Evolutionary conservation across 2,329 filamentous ascomycete species (phyloP).

Genomic region (Talaromyces sp.): DNA sequence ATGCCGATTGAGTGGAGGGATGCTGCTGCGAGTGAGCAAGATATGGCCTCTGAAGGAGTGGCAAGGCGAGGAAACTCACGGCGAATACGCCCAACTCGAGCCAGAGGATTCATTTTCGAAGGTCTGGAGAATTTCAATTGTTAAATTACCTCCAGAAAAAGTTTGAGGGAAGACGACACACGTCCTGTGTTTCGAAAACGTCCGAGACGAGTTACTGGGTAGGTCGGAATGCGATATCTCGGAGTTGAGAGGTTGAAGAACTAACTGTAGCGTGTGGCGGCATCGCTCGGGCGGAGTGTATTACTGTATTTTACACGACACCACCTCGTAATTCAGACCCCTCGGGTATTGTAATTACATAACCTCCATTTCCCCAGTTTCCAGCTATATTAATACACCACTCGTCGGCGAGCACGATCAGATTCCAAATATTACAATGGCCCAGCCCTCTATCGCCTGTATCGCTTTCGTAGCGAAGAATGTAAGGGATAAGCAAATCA

Average conservation of each 20-base stretch:
- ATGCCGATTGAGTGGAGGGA: slow-evolving; percentile 29
- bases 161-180: neutral
- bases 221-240: slow-evolving; percentile 5
- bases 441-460: slow-evolving; percentile 76
- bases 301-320: neutral
- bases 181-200: slow-evolving; percentile 1
- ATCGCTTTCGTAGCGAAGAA: slow-evolving; percentile 92
- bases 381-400: neutral
- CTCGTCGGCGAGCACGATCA: neutral
- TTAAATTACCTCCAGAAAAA: neutral
- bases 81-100: slow-evolving; percentile 18
- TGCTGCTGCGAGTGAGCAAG: slow-evolving; percentile 26
- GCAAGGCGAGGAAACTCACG: slow-evolving; percentile 16
- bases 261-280: slow-evolving; percentile 11
- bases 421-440: slow-evolving; percentile 37
- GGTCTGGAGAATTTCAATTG: neutral
- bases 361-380: neutral
- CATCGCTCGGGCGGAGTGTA: neutral
- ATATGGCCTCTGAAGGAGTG: neutral
- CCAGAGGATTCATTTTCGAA: slow-evolving; percentile 13
- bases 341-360: slow-evolving; percentile 1
- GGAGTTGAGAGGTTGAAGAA: slow-evolving; percentile 13
- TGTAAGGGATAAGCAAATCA: slow-evolving; percentile 44
- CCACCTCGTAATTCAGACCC: neutral
- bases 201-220: neutral